Evolutionary conservation across 768 basidiomycete species (phyloP).

Genomic region (Mycena galericulata): DNA sequence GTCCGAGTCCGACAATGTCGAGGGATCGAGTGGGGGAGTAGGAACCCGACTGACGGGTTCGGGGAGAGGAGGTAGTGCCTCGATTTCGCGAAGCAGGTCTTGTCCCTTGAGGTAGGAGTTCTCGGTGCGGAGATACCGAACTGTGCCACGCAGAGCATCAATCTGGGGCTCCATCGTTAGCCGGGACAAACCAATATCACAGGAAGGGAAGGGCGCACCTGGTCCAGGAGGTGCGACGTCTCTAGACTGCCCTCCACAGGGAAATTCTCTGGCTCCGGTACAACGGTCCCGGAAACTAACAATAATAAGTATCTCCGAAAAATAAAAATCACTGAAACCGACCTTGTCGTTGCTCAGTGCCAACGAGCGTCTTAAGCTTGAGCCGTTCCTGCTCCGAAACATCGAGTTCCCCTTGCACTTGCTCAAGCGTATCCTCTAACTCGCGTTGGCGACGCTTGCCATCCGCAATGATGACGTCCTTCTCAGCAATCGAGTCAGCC

Average conservation of each 20-base stretch:
- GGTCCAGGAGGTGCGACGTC: conserved; percentile 88
- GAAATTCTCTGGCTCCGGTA: conserved; percentile 64
- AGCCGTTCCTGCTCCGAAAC: conserved; percentile 88
- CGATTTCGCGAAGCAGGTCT: conserved; percentile 87
- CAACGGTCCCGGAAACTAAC: conserved; percentile 25
- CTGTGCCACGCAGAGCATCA: conserved; percentile 89
- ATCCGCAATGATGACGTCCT: conserved; percentile 85
- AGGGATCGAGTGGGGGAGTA: conserved; percentile 78
- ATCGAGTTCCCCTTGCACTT: conserved; percentile 91
- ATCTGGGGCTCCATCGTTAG: conserved; percentile 63
- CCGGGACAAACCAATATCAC: conserved; percentile 6
- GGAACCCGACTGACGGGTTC: conserved; percentile 59
- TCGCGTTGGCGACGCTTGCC: conserved; percentile 89
- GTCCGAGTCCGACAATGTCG: conserved; percentile 75
- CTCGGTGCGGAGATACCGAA: conserved; percentile 93
- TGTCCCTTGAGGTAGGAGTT: conserved; percentile 95
- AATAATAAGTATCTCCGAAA: conserved; percentile 1
- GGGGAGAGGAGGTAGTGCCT: conserved; percentile 75
- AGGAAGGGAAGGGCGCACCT: conserved; percentile 58
- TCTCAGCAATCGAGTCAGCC: conserved; percentile 82
- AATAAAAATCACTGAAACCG: conserved; percentile 36
- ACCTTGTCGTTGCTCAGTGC: conserved; percentile 81
- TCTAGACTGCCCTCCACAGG: conserved; percentile 86
- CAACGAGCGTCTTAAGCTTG: conserved; percentile 78
- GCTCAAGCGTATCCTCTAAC: conserved; percentile 94